These are phyloP conservation scores for Digitaria exilis DNA, from an alignment of 202 grass and related monocot species.

Conservation along the genomic window DNA sequence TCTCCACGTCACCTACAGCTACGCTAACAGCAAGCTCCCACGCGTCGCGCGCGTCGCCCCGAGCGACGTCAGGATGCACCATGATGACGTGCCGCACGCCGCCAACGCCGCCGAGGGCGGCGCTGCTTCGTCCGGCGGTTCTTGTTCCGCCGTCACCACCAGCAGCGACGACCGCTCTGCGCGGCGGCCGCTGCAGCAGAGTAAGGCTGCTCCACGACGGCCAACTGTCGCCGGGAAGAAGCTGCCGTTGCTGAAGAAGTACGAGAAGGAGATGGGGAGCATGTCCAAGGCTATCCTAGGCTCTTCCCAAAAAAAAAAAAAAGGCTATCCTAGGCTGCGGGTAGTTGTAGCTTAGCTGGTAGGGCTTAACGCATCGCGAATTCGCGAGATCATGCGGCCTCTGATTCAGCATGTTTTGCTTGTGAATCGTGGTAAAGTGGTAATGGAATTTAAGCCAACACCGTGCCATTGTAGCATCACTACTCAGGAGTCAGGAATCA, in stretches of 20 bases:
- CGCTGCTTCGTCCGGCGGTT: neutral
- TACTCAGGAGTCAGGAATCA: too few relatives aligned
- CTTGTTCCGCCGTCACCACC: neutral
- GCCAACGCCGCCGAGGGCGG: too few relatives aligned
- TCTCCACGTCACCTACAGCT: neutral
- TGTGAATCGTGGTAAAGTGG: neutral
- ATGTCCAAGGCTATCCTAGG: neutral
- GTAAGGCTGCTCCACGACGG: neutral
- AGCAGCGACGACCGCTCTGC: neutral
- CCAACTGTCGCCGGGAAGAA: constrained; percentile 19
- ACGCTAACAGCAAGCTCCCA: neutral
- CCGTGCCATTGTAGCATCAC: too few relatives aligned
- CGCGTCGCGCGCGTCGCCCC: neutral
- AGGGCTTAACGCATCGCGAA: neutral
- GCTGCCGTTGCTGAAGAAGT: neutral
- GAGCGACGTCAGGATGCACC: neutral
- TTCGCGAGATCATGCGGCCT: neutral
- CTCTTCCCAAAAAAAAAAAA: too few relatives aligned
- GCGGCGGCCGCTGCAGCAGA: neutral
- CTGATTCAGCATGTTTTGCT: neutral
- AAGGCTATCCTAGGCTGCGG: neutral
- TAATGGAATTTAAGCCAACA: too few relatives aligned
- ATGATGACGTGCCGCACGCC: too few relatives aligned
- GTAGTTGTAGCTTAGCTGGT: neutral
- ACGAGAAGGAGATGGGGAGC: neutral